Base-by-base conservation (phyloP, 805 yeast genomes). In the Saturnispora silvae region DNA sequence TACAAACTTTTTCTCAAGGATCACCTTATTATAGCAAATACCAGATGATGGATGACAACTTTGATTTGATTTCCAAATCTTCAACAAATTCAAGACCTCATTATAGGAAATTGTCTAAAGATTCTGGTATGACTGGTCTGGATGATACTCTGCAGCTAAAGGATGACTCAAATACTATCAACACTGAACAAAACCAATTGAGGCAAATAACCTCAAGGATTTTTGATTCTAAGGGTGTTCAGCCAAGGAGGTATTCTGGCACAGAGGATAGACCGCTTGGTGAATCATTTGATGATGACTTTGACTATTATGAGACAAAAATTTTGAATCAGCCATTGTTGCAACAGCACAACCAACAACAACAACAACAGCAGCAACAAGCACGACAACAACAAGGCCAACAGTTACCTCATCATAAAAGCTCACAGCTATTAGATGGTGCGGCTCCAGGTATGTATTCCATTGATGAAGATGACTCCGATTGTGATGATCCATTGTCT, bases 211-310 rank as follows among this genome's bases (percentile, higher is more conserved):
- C 86, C 0, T 78, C 86, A 1, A 77, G 77, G 43, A 58, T 81
- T 5, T 81, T 81, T 54, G 89, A 81, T 48, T 70, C 74, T 10
- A 78, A 74, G 46, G 86, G 84, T 1, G 72, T 79, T 0, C 81
- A 77, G 33, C 74, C 84, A 5, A 65, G 87, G 49, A 61, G 86
- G 24, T 80, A 81, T 49, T 77, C 86, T 16, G 82, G 81, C 27
- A 51, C 55, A 6, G 31, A 42, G 16, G 48, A 42, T 6, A 49
- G 45, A 32, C 43, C 64, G 15, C 75, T 67, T 44, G 65, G 65
- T 30, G 79, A 72, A 39, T 72, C 65, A 37, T 65, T 65, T 41
- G 77, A 70, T 43, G 78, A 69, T 43, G 78, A 73, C 35, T 52
- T 48, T 29, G 57, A 53, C 17, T 42, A 42, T 19, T 37, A 38